Evolutionary conservation across 202 grass and related monocot species (phyloP), one percentile per base, ranked within the genome.

Genomic region (Brachypodium distachyon): DNA sequence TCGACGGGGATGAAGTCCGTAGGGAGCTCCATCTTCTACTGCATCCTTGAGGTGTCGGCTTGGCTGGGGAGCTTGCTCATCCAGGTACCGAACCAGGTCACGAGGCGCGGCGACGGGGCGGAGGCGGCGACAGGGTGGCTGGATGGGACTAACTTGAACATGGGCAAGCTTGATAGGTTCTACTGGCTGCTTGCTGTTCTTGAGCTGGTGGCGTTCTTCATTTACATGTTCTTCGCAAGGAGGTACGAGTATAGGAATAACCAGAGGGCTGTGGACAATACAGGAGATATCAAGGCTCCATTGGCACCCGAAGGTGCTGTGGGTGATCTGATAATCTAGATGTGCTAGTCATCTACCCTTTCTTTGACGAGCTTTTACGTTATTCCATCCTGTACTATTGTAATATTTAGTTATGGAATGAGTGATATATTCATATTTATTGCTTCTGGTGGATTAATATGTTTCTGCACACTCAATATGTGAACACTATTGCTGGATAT

Each of bases 1-100:
- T 74, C 87, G 3, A 26, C n/a, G 22, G 87, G 87, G 18, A 90
- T 85, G 74, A 90, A 90, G 59, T 90, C 87, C 9, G 79, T 82
- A 16, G 87, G 87, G 4, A 86, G 79, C 29, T 74, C 87, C 9
- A 76, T 86, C 13, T 86, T 86, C 12, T 86, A 80, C 63, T 86
- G 87, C 58, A 70, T 86, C 23, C 16, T 64, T 31, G 87, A 83
- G 31, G 29, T 86, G 16, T 36, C 78, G 26, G 72, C 87, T 6
- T 80, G 80, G 67, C 1, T 91, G 18, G 81, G 27, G 25, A 84
- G 61, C 13, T 68, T 91, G 28, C 54, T 87, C 4, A 80, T 87
- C 37, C 47, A 84, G 47, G 18, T 82, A 0, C 76, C 77, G 62
- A 84, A 91, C 43, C 80, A 54, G 27, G 81, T 69, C 10, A 91